Percentiles rank a stretch among this genome's conserved stretches.
phyloP scores from a whole-genome alignment of 73 alveolate genomes.

The Diophrys appendiculata region DNA sequence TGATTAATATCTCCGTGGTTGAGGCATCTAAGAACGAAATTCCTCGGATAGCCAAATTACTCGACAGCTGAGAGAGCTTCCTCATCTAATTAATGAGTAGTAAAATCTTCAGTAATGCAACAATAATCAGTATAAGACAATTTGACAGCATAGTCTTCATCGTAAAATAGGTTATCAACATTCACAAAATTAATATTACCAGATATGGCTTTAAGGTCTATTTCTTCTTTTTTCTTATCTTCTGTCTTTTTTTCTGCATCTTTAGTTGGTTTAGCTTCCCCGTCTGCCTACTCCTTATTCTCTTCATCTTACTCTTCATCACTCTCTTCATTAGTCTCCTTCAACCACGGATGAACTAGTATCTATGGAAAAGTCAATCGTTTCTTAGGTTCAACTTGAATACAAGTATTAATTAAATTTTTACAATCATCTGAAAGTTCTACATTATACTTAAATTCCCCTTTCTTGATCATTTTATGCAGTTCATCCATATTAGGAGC shows the following conservation, averaged over 20 bases:
- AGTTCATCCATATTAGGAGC: conserved; percentile 61
- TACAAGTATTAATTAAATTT: conserved; percentile 17
- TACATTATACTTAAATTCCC: conserved; percentile 30
- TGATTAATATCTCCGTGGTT: conserved; percentile 68
- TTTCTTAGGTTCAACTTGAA: conserved; percentile 57
- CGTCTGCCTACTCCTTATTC: neutral
- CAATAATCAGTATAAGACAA: conserved; percentile 49
- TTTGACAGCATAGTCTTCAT: conserved; percentile 29
- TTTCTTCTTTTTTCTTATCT: conserved; percentile 15
- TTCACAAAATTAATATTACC: conserved; percentile 56
- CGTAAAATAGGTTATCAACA: conserved; percentile 47
- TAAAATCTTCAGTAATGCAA: conserved; percentile 43
- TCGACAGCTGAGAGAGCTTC: conserved; percentile 46
- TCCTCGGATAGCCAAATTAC: conserved; percentile 43
- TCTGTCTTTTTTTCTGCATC: conserved; percentile 36
- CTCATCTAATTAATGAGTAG: conserved; percentile 39
- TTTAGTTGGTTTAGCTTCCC: conserved; percentile 22
- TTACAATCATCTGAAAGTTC: conserved; percentile 38
- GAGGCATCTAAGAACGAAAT: conserved; percentile 56
- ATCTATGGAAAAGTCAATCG: conserved; percentile 76
- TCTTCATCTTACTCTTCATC: conserved; percentile 5
- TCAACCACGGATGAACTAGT: conserved; percentile 83
- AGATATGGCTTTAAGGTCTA: conserved; percentile 39
- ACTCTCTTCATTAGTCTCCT: neutral
- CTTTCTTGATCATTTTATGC: conserved; percentile 57